Percentiles rank a stretch among this genome's conserved stretches.
These are phyloP conservation scores for Neurospora tetraspora DNA, from an alignment of 495 filamentous ascomycete genomes.

Conservation along the genomic window DNA sequence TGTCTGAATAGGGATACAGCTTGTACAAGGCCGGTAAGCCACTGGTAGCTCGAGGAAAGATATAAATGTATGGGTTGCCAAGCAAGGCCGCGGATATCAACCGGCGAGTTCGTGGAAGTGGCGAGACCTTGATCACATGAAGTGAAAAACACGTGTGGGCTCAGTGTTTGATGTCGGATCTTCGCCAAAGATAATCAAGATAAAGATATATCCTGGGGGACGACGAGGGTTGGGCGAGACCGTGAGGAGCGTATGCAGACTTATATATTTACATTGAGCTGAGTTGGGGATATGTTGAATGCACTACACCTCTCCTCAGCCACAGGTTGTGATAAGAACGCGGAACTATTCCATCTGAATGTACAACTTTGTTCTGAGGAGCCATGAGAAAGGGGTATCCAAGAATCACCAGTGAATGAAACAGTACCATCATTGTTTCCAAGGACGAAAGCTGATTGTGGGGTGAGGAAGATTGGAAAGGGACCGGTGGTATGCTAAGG, in stretches of 20 bases:
- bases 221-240: slow-evolving; percentile 19
- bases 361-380: background rate
- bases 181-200: background rate
- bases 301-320: background rate
- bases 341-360: too few species aligned
- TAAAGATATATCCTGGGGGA: slow-evolving; percentile 17
- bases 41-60: background rate
- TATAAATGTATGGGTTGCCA: slow-evolving; percentile 4
- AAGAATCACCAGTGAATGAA: background rate
- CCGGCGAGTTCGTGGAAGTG: slow-evolving; percentile 5
- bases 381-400: background rate
- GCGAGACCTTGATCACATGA: slow-evolving; percentile 2
- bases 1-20: background rate
- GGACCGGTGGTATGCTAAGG: slow-evolving; percentile 14
- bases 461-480: slow-evolving; percentile 18
- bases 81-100: background rate
- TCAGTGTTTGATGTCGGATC: background rate
- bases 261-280: slow-evolving; percentile 29
- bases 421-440: background rate
- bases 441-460: slow-evolving; percentile 11
- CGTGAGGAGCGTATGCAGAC: slow-evolving; percentile 20
- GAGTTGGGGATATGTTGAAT: slow-evolving; percentile 16
- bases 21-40: background rate
- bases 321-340: background rate
- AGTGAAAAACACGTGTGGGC: background rate